Evolutionary conservation across 73 alveolate genomes (phyloP).

Genomic region (Paramecium biaurelia): DNA sequence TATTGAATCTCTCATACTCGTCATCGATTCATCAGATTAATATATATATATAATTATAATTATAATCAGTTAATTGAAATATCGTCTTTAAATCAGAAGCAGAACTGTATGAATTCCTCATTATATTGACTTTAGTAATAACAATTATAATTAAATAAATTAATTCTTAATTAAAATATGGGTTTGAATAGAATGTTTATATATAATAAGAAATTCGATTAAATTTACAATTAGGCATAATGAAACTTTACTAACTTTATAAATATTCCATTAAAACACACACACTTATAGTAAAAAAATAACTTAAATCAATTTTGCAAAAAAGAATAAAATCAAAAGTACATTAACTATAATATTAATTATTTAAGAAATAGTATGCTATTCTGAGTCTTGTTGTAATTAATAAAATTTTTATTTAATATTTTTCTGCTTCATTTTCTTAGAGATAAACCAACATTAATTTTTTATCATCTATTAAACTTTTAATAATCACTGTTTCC

Average conservation of each 20-base stretch:
- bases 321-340: not conserved
- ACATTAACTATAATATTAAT: not conserved
- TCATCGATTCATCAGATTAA: not conserved
- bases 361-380: not conserved
- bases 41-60: not conserved
- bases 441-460: no score
- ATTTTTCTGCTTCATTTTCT: no score
- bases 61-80: not conserved
- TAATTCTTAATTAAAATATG: not conserved
- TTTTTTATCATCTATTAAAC: no score
- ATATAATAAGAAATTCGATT: no score
- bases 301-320: not conserved
- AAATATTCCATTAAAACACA: no score
- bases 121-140: not conserved
- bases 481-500: no score
- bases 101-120: slow-evolving; percentile 27
- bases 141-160: not conserved
- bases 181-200: not conserved
- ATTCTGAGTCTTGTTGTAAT: not conserved
- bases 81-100: slow-evolving; percentile 23
- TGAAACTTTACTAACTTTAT: no score
- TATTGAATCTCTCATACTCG: slow-evolving; percentile 26
- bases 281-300: not conserved
- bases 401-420: no score
- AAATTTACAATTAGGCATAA: no score